Conservation (phyloP, 345 rosid genomes). For the Gynandropsis gynandra region DNA sequence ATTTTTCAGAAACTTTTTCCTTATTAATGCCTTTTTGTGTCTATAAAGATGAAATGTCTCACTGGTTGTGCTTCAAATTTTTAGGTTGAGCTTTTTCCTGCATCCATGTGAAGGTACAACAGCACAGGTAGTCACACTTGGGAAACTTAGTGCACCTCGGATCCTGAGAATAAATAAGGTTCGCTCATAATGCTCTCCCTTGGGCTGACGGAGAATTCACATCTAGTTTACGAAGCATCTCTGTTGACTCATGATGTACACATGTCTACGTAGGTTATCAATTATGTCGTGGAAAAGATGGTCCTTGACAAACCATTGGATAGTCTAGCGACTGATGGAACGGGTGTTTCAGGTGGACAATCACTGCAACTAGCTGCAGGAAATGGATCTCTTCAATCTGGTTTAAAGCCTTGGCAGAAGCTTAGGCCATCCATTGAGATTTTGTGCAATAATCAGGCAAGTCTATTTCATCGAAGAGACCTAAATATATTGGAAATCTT, state of each 20-base stretch:
- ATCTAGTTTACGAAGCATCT: not conserved
- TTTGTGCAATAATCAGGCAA: conserved; percentile 93
- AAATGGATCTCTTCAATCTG: conserved; percentile 59
- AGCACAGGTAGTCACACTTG: conserved; percentile 80
- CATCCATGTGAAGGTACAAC: conserved; percentile 88
- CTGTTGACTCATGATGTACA: conserved; percentile 14
- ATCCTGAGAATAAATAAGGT: conserved; percentile 98
- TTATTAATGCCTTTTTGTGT: conserved; percentile 6
- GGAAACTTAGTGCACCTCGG: conserved; percentile 97
- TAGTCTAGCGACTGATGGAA: conserved; percentile 44
- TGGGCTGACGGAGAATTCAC: not conserved
- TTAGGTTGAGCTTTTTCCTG: conserved; percentile 95
- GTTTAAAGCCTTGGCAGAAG: conserved; percentile 74
- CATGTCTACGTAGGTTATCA: conserved; percentile 65
- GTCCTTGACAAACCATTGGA: conserved; percentile 77
- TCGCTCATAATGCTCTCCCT: conserved; percentile 15
- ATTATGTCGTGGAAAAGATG: conserved; percentile 90
- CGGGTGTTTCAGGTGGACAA: conserved; percentile 60
- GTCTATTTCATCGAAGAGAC: conserved; percentile 17
- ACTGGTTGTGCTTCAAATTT: conserved; percentile 18
- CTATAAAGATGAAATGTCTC: not conserved
- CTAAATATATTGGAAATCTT: not conserved
- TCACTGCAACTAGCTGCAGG: conserved; percentile 54
- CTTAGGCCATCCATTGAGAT: conserved; percentile 80
- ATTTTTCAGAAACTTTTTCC: conserved; percentile 1